phyloP scores from a whole-genome alignment of 2,329 filamentous ascomycete genomes.

The Daldinia sp. region DNA sequence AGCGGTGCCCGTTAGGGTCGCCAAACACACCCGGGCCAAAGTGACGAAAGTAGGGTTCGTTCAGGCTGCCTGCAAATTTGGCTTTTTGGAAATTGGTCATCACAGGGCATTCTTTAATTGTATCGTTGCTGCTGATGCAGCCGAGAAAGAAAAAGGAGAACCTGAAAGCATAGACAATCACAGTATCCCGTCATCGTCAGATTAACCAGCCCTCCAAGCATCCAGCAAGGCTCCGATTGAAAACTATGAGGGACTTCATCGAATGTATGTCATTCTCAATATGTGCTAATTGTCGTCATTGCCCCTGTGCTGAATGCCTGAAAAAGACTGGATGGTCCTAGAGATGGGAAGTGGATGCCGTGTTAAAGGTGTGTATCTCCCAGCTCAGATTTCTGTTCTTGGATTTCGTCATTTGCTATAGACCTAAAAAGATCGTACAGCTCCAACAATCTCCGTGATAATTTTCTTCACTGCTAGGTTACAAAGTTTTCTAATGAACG shows the following conservation, averaged over 20 bases:
- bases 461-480: slow-evolving; percentile 44
- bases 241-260: slow-evolving; percentile 54
- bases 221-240: slow-evolving; percentile 60
- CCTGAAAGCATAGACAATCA: slow-evolving; percentile 17
- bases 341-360: slow-evolving; percentile 9
- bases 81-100: slow-evolving; percentile 66
- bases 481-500: too few relatives aligned
- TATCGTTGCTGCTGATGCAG: slow-evolving; percentile 35
- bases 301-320: slow-evolving; percentile 31
- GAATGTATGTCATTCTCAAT: slow-evolving; percentile 38
- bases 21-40: too few relatives aligned
- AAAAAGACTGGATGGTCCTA: slow-evolving; percentile 21
- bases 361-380: slow-evolving; percentile 27
- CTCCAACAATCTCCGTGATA: slow-evolving; percentile 40
- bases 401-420: slow-evolving; percentile 44
- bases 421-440: slow-evolving; percentile 34
- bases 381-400: slow-evolving; percentile 64
- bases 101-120: slow-evolving; percentile 52
- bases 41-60: slow-evolving; percentile 26
- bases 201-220: slow-evolving; percentile 33
- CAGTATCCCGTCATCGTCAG: slow-evolving; percentile 30
- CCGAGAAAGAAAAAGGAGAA: slow-evolving; percentile 19
- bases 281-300: slow-evolving; percentile 44
- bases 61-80: slow-evolving; percentile 64
- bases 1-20: too few relatives aligned